Conservation (phyloP, 2,329 filamentous ascomycete species). For the Paracoccidioides lutzii region DNA sequence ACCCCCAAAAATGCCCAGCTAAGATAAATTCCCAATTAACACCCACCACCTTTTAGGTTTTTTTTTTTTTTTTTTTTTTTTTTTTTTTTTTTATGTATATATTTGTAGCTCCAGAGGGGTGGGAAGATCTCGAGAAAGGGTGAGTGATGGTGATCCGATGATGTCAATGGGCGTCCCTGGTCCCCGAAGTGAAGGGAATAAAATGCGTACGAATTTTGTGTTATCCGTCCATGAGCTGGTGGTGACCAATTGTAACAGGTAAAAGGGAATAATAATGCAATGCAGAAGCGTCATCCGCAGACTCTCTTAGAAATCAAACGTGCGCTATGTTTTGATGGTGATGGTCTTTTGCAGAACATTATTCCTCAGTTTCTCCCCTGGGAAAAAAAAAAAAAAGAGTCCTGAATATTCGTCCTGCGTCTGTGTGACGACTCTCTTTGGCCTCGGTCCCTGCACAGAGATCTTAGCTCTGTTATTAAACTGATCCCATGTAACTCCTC, state of each 20-base stretch:
- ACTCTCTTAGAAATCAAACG: neutral
- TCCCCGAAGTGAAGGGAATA: neutral
- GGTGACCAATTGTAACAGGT: neutral
- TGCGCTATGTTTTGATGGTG: neutral
- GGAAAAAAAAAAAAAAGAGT: no score
- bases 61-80: no score
- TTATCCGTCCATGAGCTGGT: neutral
- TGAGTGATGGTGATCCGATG: no score
- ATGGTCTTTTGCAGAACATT: neutral
- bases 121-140: neutral
- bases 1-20: neutral
- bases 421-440: no score
- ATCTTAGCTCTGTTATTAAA: neutral
- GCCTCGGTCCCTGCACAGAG: neutral
- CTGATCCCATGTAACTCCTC: no score
- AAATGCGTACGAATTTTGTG: neutral
- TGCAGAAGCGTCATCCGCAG: neutral
- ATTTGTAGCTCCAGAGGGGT: neutral
- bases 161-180: no score
- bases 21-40: neutral
- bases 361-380: neutral
- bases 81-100: no score
- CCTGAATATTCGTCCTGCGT: neutral
- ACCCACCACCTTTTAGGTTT: no score
- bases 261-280: neutral